Conservation (phyloP, 495 filamentous ascomycete species). For the Ramalina intermedia region DNA sequence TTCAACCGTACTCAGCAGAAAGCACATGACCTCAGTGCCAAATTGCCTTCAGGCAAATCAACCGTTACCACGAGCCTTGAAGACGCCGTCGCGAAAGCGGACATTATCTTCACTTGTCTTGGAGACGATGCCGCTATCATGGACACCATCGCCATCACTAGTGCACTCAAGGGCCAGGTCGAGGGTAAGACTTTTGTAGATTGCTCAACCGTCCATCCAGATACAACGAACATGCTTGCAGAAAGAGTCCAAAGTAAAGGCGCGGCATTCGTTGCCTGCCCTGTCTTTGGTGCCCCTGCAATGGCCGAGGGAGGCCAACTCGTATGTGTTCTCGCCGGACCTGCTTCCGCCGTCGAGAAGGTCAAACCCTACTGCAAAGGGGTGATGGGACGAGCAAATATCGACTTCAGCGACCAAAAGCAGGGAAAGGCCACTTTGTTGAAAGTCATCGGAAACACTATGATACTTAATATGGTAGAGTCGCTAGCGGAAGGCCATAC, state of each 20-base stretch:
- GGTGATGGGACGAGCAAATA: slow-evolving; percentile 55
- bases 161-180: slow-evolving; percentile 29
- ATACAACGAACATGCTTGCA: slow-evolving; percentile 54
- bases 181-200: slow-evolving; percentile 65
- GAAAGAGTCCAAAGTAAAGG: slow-evolving; percentile 39
- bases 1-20: slow-evolving; percentile 63
- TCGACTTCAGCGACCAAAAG: slow-evolving; percentile 53
- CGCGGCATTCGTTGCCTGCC: slow-evolving; percentile 63
- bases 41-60: slow-evolving; percentile 41
- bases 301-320: slow-evolving; percentile 49
- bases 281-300: slow-evolving; percentile 25
- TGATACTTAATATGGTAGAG: slow-evolving; percentile 73
- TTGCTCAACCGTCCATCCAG: slow-evolving; percentile 78
- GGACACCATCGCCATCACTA: slow-evolving; percentile 23
- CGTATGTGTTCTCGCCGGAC: slow-evolving; percentile 63
- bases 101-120: slow-evolving; percentile 75
- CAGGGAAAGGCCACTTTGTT: slow-evolving; percentile 45
- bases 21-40: slow-evolving; percentile 38
- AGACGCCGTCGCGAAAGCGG: slow-evolving; percentile 51
- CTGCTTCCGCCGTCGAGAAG: slow-evolving; percentile 41
- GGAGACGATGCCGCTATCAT: slow-evolving; percentile 63
- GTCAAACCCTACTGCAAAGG: slow-evolving; percentile 63
- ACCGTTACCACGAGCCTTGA: slow-evolving; percentile 43
- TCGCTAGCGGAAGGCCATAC: slow-evolving; percentile 60
- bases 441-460: slow-evolving; percentile 78